Evolutionary conservation across 1,139 yeast species (phyloP), one percentile per base, ranked within the genome.

Genomic region (Yarrowia galli): DNA sequence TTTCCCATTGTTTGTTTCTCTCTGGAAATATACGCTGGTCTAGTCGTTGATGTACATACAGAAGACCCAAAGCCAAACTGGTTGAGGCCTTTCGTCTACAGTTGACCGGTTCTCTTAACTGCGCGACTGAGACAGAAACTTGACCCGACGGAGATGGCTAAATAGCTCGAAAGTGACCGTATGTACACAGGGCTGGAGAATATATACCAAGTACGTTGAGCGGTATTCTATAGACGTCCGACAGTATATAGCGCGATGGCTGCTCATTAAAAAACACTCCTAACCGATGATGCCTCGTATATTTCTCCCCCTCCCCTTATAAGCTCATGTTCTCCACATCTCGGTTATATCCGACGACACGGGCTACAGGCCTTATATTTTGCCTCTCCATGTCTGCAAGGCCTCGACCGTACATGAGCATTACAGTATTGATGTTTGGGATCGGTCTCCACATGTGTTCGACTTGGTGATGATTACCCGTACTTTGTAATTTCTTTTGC

Each of bases 81-180:
- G 42, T 20, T 8, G 56, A 51, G 56, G 35, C 56, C 10, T 18
- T 45, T 51, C 56, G 56, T 51, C 56, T 51, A 15, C 56, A n/a
- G 22, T 51, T 51, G 15, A 20, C 56, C 28, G 10, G 40, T 5
- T 3, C 10, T 22, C 12, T 51, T 15, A 32, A 28, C 42, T 35
- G 56, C n/a, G 23, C 7, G 22, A 6, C 25, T 51, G 56, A 32
- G 56, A 32, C 56, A 51, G 56, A 32, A 51, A 35, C 22, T 51
- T 38, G 42, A 51, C 40, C 18, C 56, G 56, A 5, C 32, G n/a
- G n/a, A 28, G 32, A 28, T 28, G 28, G 28, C 28, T 25, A 25
- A 25, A 25, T 4, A 25, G 28, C 28, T 25, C 28, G 28, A 25
- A 25, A 25, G 28, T 7, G 3, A 25, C 28, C 7, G 28, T 25